These are phyloP conservation scores for Bipolaris oryzae DNA, from an alignment of 2,329 filamentous ascomycete species.

Conservation along the genomic window DNA sequence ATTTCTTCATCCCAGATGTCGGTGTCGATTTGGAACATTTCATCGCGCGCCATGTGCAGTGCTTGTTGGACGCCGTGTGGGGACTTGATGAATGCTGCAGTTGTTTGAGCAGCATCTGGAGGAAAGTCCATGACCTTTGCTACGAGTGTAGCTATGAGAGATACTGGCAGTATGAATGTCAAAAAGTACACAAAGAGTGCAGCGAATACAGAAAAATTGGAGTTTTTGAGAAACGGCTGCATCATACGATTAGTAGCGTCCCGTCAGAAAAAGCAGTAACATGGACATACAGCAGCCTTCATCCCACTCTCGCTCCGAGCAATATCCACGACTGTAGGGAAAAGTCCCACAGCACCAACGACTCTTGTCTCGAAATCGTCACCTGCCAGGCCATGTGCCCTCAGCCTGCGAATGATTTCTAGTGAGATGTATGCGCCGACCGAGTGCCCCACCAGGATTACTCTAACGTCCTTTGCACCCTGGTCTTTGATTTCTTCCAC, in stretches of 20 bases:
- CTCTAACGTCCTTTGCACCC: conserved; percentile 36
- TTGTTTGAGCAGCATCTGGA: conserved; percentile 54
- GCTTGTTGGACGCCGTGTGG: conserved; percentile 59
- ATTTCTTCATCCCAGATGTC: conserved; percentile 65
- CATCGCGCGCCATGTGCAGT: conserved; percentile 64
- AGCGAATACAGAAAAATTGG: conserved; percentile 33
- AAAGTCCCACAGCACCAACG: conserved; percentile 49
- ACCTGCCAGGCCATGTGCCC: conserved; percentile 31
- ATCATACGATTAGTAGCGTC: conserved; percentile 11
- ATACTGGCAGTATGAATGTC: conserved; percentile 50
- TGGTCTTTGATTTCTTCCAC: conserved; percentile 37
- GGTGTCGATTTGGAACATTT: conserved; percentile 61
- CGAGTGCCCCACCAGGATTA: conserved; percentile 54
- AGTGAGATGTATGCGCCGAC: conserved; percentile 56
- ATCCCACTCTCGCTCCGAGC: conserved; percentile 52
- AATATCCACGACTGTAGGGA: conserved; percentile 57
- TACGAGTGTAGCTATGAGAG: conserved; percentile 52
- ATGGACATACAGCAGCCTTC: conserved; percentile 46
- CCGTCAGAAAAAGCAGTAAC: not conserved
- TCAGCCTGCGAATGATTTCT: conserved; percentile 47
- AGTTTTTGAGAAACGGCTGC: conserved; percentile 35
- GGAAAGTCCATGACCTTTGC: conserved; percentile 51
- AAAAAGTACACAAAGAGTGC: conserved; percentile 51
- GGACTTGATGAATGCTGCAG: conserved; percentile 58
- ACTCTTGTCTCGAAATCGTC: conserved; percentile 33